phyloP scores from a whole-genome alignment of 2,329 filamentous ascomycete species.

The Alternaria hordeiaustralica region DNA sequence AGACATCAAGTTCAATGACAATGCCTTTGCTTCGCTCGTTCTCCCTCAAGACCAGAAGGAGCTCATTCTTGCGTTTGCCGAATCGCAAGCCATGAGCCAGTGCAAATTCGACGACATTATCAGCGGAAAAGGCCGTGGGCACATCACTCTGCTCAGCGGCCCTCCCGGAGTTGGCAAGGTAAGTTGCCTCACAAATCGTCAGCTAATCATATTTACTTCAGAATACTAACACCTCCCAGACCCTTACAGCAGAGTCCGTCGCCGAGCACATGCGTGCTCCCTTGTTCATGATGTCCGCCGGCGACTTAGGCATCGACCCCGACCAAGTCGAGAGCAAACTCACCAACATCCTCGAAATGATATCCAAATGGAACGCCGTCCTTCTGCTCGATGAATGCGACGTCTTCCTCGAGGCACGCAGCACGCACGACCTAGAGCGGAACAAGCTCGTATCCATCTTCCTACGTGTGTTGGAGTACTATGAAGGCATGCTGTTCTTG shows the following conservation, averaged over 20 bases:
- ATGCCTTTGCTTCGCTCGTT: conserved; percentile 81
- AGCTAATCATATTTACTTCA: too few relatives aligned
- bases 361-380: conserved; percentile 59
- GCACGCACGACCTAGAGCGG: conserved; percentile 31
- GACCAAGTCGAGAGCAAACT: conserved; percentile 54
- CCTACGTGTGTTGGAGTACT: conserved; percentile 37
- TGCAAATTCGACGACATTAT: conserved; percentile 75
- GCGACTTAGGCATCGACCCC: conserved; percentile 60
- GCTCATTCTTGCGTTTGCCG: conserved; percentile 78
- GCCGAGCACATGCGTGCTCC: conserved; percentile 83
- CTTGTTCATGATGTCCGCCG: conserved; percentile 80
- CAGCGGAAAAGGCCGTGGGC: conserved; percentile 80
- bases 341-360: conserved; percentile 56
- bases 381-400: conserved; percentile 67
- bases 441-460: conserved; percentile 50
- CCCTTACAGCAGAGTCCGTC: conserved; percentile 83
- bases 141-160: conserved; percentile 81
- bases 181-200: neutral
- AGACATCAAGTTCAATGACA: conserved; percentile 82
- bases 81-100: conserved; percentile 77
- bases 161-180: conserved; percentile 82
- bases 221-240: conserved; percentile 50
- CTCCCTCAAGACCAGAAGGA: conserved; percentile 68
- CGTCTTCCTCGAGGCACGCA: conserved; percentile 64
- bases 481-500: conserved; percentile 41